Evolutionary conservation across 805 yeast species (phyloP).

Genomic region (Middelhovenomyces tepae): DNA sequence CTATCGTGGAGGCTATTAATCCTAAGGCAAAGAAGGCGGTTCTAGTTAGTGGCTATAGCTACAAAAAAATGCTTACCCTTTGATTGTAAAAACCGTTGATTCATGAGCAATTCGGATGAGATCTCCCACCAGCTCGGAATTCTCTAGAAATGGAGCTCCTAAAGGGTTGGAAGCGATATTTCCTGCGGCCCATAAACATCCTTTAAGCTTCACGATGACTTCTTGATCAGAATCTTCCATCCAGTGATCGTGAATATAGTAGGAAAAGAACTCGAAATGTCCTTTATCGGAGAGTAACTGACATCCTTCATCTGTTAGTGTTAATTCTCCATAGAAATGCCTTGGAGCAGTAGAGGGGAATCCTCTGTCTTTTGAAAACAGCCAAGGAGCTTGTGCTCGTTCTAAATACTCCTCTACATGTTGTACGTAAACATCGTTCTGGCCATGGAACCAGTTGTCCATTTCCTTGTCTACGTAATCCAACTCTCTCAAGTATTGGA

Average conservation of each 20-base stretch:
- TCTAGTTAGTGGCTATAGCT: too few species aligned
- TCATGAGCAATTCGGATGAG: slow-evolving; percentile 42
- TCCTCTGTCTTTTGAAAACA: slow-evolving; percentile 1
- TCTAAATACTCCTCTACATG: slow-evolving; percentile 28
- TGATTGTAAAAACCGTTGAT: slow-evolving; percentile 48
- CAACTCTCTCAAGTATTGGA: slow-evolving; percentile 47
- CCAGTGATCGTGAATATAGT: slow-evolving; percentile 20
- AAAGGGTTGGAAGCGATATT: slow-evolving; percentile 63
- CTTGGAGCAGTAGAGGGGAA: slow-evolving; percentile 31
- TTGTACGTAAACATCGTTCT: slow-evolving; percentile 25
- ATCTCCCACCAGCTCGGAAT: slow-evolving; percentile 41
- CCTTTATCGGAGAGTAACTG: slow-evolving; percentile 46
- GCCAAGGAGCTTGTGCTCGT: slow-evolving; percentile 13
- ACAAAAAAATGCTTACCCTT: too few species aligned
- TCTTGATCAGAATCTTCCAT: slow-evolving; percentile 27
- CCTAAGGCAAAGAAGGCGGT: slow-evolving; percentile 75
- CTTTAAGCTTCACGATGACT: slow-evolving; percentile 45
- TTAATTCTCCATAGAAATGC: slow-evolving; percentile 74
- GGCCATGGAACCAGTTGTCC: slow-evolving; percentile 50
- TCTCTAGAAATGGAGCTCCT: slow-evolving; percentile 57
- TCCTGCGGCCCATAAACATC: slow-evolving; percentile 82
- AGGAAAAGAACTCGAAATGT: slow-evolving; percentile 26
- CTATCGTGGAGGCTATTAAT: slow-evolving; percentile 56
- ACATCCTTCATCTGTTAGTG: slow-evolving; percentile 75
- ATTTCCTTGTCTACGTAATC: slow-evolving; percentile 60